phyloP scores from a whole-genome alignment of 176 grass and related monocot genomes.

The Zizania latifolia region DNA sequence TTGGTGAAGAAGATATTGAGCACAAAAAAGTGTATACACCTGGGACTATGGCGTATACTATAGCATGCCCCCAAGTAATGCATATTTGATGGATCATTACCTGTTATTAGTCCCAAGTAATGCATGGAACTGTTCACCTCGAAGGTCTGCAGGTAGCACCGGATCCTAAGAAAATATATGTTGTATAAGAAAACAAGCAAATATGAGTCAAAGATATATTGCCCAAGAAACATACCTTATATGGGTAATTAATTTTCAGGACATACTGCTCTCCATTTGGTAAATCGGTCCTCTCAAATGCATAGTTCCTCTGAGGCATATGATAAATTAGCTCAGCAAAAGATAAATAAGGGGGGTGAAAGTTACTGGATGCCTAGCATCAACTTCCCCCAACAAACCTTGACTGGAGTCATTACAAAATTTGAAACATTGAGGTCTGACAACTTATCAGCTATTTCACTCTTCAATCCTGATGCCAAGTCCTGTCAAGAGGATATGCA shows the following conservation, averaged over 20 bases:
- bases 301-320: conserved; percentile 83
- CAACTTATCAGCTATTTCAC: conserved; percentile 74
- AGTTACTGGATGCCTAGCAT: neutral
- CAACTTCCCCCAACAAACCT: conserved; percentile 42
- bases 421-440: conserved; percentile 79
- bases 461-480: conserved; percentile 76
- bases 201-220: conserved; percentile 9
- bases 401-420: conserved; percentile 89
- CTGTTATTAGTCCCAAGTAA: conserved; percentile 80
- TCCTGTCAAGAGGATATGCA: conserved; percentile 51
- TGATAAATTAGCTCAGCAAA: conserved; percentile 8
- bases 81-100: conserved; percentile 50
- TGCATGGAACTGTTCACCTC: conserved; percentile 79
- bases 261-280: conserved; percentile 84
- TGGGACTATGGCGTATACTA: too few species aligned
- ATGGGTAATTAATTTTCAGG: conserved; percentile 94
- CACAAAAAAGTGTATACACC: neutral
- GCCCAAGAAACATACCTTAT: conserved; percentile 50
- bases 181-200: neutral
- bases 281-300: conserved; percentile 85
- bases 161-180: conserved; percentile 56
- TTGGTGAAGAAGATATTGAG: conserved; percentile 18
- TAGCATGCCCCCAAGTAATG: neutral
- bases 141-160: conserved; percentile 60
- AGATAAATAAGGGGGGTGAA: neutral